These are phyloP conservation scores for Bocquillonia castaneifolia DNA, from an alignment of 441 rosid species.

Conservation along the genomic window DNA sequence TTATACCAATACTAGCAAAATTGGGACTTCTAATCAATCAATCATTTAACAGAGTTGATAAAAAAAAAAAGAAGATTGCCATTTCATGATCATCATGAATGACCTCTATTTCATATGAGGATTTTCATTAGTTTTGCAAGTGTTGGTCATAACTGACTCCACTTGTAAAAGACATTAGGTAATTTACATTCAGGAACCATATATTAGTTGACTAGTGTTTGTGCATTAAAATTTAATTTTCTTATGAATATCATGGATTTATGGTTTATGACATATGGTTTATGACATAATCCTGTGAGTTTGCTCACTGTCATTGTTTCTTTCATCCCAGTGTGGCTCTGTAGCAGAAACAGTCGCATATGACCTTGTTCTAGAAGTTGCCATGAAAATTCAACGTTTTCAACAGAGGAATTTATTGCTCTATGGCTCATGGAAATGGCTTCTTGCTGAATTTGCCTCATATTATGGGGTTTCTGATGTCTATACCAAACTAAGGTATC, in stretches of 20 bases:
- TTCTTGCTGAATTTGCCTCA: slow-evolving; percentile 80
- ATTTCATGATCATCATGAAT: neutral
- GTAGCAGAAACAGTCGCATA: slow-evolving; percentile 98
- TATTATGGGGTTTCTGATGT: slow-evolving; percentile 92
- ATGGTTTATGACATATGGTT: neutral
- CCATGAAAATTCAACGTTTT: slow-evolving; percentile 82
- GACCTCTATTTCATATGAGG: neutral
- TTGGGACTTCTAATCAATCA: neutral
- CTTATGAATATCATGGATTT: neutral
- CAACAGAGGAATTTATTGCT: slow-evolving; percentile 83
- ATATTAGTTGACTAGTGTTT: slow-evolving; percentile 2
- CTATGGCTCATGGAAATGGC: slow-evolving; percentile 97
- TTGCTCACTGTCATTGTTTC: slow-evolving; percentile 23
- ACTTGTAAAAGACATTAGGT: neutral
- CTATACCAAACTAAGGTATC: slow-evolving; percentile 85
- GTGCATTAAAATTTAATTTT: neutral
- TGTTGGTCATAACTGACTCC: neutral
- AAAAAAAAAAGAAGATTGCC: neutral
- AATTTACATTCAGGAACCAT: neutral
- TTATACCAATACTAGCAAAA: neutral
- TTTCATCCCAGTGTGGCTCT: slow-evolving; percentile 68
- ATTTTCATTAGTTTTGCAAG: neutral
- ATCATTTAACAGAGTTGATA: neutral
- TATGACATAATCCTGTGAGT: slow-evolving; percentile 17
- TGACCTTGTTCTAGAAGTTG: slow-evolving; percentile 85